These are phyloP conservation scores for Angophora floribunda DNA, from an alignment of 345 rosid species.

Conservation along the genomic window DNA sequence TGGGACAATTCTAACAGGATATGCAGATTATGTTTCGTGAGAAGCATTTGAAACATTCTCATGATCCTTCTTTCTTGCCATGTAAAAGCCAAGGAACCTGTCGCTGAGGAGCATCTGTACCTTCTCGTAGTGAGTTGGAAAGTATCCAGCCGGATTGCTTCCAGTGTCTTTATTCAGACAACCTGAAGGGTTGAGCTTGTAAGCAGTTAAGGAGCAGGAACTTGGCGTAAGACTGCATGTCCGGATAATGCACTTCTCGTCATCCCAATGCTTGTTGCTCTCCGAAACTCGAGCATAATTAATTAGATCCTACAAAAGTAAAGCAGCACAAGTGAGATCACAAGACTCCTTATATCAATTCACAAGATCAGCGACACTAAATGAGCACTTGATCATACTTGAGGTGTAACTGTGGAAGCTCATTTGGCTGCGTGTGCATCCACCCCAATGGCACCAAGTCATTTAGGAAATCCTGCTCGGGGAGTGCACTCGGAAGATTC, in stretches of 20 bases:
- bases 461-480: constrained; percentile 84
- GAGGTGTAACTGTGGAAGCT: constrained; percentile 96
- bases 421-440: constrained; percentile 99
- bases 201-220: constrained; percentile 91
- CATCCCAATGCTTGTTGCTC: constrained; percentile 98
- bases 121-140: constrained; percentile 96
- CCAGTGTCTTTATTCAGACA: constrained; percentile 91
- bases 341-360: background rate
- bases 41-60: background rate
- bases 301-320: constrained; percentile 57
- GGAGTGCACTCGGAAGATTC: constrained; percentile 78
- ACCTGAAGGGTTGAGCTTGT: constrained; percentile 87
- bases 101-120: constrained; percentile 98
- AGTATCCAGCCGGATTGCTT: constrained; percentile 95
- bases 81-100: constrained; percentile 93
- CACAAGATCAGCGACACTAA: background rate
- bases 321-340: background rate
- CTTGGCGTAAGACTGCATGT: constrained; percentile 99
- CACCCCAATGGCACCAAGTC: constrained; percentile 98
- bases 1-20: background rate
- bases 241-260: constrained; percentile 88
- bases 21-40: background rate
- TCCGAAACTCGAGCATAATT: constrained; percentile 81
- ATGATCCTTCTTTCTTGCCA: constrained; percentile 36
- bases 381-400: constrained; percentile 23